Evolutionary conservation across 164 flowering plant species (phyloP).

Genomic region (Annona cherimola): DNA sequence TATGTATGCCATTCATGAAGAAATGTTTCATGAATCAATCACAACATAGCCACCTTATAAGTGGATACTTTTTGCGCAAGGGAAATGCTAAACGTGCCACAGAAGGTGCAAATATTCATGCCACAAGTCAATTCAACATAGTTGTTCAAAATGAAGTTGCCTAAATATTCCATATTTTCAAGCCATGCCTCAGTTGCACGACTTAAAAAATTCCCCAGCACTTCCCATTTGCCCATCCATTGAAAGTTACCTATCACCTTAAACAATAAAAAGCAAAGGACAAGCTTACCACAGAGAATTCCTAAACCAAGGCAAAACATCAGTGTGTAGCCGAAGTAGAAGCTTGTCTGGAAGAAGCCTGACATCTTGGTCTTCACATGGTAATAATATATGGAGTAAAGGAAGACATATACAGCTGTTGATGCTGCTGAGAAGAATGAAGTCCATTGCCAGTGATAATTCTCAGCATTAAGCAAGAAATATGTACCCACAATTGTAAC

Average conservation of each 20-base stretch:
- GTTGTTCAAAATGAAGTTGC: not conserved
- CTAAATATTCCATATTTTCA: not conserved
- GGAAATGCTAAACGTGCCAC: not conserved
- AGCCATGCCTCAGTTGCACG: too few relatives aligned
- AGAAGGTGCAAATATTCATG: not conserved
- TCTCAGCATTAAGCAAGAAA: slow-evolving; percentile 94
- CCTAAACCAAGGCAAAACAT: slow-evolving; percentile 97
- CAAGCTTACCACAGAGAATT: slow-evolving; percentile 87
- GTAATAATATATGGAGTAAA: slow-evolving; percentile 89
- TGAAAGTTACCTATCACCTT: not conserved
- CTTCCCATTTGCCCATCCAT: not conserved
- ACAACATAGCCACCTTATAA: too few relatives aligned
- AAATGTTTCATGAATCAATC: too few relatives aligned
- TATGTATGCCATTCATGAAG: too few relatives aligned
- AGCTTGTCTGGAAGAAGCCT: slow-evolving; percentile 98
- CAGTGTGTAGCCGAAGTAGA: slow-evolving; percentile 93
- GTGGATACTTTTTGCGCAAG: too few relatives aligned
- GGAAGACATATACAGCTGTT: slow-evolving; percentile 84
- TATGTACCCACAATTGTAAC: slow-evolving; percentile 97
- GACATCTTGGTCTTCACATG: slow-evolving; percentile 96
- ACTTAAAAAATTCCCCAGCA: not conserved
- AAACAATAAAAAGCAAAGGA: not conserved
- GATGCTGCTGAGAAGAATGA: slow-evolving; percentile 99
- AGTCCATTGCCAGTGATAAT: slow-evolving; percentile 99
- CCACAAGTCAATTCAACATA: not conserved